phyloP scores from a whole-genome alignment of 1,284 basidiomycete species.

The Stereum hirsutum region DNA sequence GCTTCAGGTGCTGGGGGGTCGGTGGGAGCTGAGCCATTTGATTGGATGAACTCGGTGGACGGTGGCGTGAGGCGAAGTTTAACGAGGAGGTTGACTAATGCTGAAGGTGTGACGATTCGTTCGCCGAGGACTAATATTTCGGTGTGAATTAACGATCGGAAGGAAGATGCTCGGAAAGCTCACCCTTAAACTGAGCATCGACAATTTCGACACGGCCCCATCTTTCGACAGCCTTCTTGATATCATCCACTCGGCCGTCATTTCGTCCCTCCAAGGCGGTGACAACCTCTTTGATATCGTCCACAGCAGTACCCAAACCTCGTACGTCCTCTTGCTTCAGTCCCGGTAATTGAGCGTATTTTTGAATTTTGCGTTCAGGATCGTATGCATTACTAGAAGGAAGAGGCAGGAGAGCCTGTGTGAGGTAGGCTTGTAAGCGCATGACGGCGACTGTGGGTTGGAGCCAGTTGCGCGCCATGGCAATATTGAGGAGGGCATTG shows the following conservation, averaged over 20 bases:
- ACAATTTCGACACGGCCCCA: conserved; percentile 83
- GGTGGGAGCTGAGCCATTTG: no score
- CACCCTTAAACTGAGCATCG: conserved; percentile 84
- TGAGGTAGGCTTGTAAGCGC: conserved; percentile 77
- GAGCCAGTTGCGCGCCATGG: conserved; percentile 90
- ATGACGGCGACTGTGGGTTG: conserved; percentile 71
- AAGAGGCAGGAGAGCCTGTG: conserved; percentile 70
- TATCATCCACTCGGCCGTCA: conserved; percentile 46
- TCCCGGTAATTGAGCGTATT: conserved; percentile 71
- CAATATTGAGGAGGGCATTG: conserved; percentile 77
- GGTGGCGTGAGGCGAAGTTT: conserved; percentile 69
- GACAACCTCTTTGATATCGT: conserved; percentile 38
- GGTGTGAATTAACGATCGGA: conserved; percentile 1
- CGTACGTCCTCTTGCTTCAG: conserved; percentile 45
- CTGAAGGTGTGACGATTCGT: conserved; percentile 78
- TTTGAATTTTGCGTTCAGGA: conserved; percentile 35
- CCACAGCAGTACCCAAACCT: conserved; percentile 27
- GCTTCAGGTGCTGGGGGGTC: conserved; percentile 20
- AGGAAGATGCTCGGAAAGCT: conserved; percentile 11
- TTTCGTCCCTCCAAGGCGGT: conserved; percentile 42
- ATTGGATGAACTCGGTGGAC: no score
- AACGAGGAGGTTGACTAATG: conserved; percentile 84
- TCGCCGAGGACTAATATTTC: conserved; percentile 78
- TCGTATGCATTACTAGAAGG: neutral
- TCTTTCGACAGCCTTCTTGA: conserved; percentile 58